Evolutionary conservation across 768 basidiomycete genomes (phyloP).

Genomic region (Galerina sulciceps): DNA sequence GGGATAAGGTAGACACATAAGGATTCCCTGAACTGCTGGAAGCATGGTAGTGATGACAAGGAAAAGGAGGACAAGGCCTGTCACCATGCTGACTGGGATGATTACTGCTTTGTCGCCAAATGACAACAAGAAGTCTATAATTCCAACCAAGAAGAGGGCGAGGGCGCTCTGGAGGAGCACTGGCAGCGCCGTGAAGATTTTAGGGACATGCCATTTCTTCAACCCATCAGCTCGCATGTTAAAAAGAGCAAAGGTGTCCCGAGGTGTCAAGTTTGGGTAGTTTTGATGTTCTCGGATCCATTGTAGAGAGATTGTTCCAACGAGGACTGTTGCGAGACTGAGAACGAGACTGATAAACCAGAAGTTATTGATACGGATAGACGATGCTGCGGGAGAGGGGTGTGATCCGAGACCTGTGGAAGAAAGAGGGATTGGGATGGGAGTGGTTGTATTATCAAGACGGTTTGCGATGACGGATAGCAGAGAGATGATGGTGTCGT

Average conservation of each 20-base stretch:
- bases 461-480: constrained; percentile 12
- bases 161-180: constrained; percentile 28
- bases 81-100: constrained; percentile 14
- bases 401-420: neutral
- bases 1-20: neutral
- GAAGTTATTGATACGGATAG: constrained; percentile 21
- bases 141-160: constrained; percentile 28
- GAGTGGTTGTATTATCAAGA: neutral
- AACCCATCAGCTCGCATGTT: constrained; percentile 28
- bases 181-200: constrained; percentile 25
- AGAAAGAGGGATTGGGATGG: neutral
- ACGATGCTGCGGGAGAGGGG: constrained; percentile 13
- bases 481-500: constrained; percentile 6
- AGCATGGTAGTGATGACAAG: constrained; percentile 22
- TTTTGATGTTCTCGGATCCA: constrained; percentile 27
- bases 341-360: constrained; percentile 26
- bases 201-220: constrained; percentile 24
- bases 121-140: constrained; percentile 24
- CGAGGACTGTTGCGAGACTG: constrained; percentile 20
- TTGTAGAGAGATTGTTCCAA: constrained; percentile 25
- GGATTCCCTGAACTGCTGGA: constrained; percentile 21
- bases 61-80: constrained; percentile 16
- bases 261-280: constrained; percentile 12
- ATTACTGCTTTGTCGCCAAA: constrained; percentile 16
- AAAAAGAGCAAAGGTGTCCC: constrained; percentile 21